Evolutionary conservation across 371 early-diverging fungal species (phyloP), one percentile per base, ranked within the genome.

Genomic region (Mortierella sp.): DNA sequence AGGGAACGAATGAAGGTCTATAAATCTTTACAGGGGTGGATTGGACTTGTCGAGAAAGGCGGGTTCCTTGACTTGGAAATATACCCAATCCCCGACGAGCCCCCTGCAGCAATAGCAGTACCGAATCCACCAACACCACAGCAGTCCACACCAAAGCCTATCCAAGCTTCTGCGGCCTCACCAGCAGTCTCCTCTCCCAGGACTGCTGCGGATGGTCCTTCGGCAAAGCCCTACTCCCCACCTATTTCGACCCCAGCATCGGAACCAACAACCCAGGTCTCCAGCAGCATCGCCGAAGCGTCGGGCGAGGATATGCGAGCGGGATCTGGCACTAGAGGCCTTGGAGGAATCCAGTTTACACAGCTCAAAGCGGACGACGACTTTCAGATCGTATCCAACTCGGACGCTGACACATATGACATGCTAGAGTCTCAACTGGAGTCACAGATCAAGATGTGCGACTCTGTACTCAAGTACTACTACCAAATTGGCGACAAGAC

Each of bases 401-500:
- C 81, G 50, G 82, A 78, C 8, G 80, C 63, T 52, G 83, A 87
- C 10, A 91, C 91, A 0, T 87, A 88, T 38, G 89, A 90, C 9
- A 91, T 90, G 76, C 82, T 92, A 19, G 89, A 91, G 72, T 79
- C 89, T 0, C 92, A 92, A 42, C 89, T 96, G 9, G 86, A 83
- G 24, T 88, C 91, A 10, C 96, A 96, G 85, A 90, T 94, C 68
- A 88, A 91, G 54, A 81, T 92, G n/a, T 94, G 95, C 81, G 92
- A 92, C 31, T 92, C 91, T 7, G 82, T 95, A 0, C 82, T 93
- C 48, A 78, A 90, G 11, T 90, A 94, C 34, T 90, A 90, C 78
- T 87, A 84, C 60, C 84, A 88, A 48, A 31, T 44, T 19, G 88
- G 82, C 21, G 76, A 90, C 21, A 91, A 92, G 79, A 73, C 77